Percentiles rank a stretch among this genome's conserved stretches.
phyloP scores from a whole-genome alignment of 306 rosid genomes.

The Hippophae gyantsensis region DNA sequence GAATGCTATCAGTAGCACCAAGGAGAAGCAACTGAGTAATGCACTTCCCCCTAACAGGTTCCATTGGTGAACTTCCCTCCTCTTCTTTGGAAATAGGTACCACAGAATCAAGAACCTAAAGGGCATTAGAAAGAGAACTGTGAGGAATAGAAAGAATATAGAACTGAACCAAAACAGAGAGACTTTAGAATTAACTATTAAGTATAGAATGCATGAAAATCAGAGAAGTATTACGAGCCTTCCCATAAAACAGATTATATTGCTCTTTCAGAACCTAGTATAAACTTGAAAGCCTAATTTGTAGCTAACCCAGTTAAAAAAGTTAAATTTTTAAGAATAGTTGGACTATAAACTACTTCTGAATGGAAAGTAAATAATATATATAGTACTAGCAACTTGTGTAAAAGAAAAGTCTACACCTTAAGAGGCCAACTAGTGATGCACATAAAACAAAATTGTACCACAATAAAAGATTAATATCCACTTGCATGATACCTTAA shows the following conservation, averaged over 20 bases:
- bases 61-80: conserved; percentile 69
- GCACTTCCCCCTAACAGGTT: conserved; percentile 83
- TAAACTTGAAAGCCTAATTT: too few species aligned
- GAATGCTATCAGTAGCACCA: conserved; percentile 81
- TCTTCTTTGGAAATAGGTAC: conserved; percentile 62
- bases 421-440: neutral
- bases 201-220: neutral
- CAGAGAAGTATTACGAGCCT: too few species aligned
- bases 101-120: conserved; percentile 56
- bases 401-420: too few species aligned
- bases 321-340: too few species aligned
- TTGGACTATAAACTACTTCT: too few species aligned
- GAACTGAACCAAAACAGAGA: neutral
- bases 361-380: too few species aligned
- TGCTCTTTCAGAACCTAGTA: too few species aligned
- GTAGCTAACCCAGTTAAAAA: too few species aligned
- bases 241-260: too few species aligned
- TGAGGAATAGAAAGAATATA: conserved; percentile 9
- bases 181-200: neutral
- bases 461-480: conserved; percentile 3
- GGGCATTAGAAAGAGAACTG: conserved; percentile 15
- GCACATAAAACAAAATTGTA: neutral
- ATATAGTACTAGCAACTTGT: too few species aligned
- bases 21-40: conserved; percentile 85
- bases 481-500: conserved; percentile 38